Percentiles rank a stretch among this genome's conserved stretches.
Conservation (phyloP, 1,284 basidiomycete genomes). For the Malassezia sympodialis region DNA sequence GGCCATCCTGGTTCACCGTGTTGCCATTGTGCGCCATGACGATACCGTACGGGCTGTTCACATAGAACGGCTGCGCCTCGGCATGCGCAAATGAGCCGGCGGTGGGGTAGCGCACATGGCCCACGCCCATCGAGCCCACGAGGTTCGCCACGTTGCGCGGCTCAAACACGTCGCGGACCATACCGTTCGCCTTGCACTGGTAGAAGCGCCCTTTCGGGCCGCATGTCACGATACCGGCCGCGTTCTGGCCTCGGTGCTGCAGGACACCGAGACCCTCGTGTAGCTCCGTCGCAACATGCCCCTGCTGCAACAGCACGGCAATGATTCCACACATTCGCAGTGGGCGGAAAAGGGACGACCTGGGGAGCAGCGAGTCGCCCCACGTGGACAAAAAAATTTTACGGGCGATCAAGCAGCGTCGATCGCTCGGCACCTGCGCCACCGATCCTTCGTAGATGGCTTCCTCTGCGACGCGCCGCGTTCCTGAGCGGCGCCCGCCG, state of each 20-base stretch:
- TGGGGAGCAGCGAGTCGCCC: neutral
- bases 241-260: slow-evolving; percentile 69
- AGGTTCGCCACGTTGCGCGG: slow-evolving; percentile 64
- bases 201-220: slow-evolving; percentile 88
- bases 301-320: slow-evolving; percentile 37
- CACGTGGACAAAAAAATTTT: neutral
- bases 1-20: slow-evolving; percentile 78
- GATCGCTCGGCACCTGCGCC: neutral
- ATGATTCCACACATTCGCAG: slow-evolving; percentile 44
- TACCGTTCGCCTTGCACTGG: slow-evolving; percentile 99
- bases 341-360: neutral
- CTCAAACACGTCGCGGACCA: slow-evolving; percentile 98
- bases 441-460: neutral
- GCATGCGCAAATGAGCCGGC: slow-evolving; percentile 89
- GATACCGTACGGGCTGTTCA: slow-evolving; percentile 97
- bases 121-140: slow-evolving; percentile 90
- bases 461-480: neutral
- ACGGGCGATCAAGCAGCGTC: neutral
- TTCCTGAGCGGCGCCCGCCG: neutral
- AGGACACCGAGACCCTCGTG: slow-evolving; percentile 47
- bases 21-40: slow-evolving; percentile 99
- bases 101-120: slow-evolving; percentile 79
- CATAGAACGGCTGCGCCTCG: slow-evolving; percentile 99
- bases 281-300: slow-evolving; percentile 40
- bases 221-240: slow-evolving; percentile 94